Evolutionary conservation across 2,329 filamentous ascomycete genomes (phyloP).

Genomic region (Laburnicola sp.): DNA sequence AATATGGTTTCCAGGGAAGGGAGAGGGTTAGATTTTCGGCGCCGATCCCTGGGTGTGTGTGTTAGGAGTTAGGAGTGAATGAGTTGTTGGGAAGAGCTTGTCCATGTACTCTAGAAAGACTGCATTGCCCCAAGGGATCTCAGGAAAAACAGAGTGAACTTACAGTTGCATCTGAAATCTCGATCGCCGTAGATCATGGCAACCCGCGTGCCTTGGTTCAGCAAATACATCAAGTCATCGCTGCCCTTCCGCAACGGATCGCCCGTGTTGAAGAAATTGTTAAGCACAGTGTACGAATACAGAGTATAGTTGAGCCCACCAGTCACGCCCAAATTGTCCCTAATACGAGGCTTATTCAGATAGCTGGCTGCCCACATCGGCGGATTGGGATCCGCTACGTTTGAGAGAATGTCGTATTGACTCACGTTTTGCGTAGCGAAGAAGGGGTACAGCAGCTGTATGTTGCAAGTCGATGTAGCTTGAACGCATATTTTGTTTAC

Average conservation of each 20-base stretch:
- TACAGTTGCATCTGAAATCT: slow-evolving; percentile 58
- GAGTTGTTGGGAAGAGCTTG: neutral
- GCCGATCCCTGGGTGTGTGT: slow-evolving; percentile 53
- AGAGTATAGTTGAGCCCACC: slow-evolving; percentile 57
- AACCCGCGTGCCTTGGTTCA: slow-evolving; percentile 45
- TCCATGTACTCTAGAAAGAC: too few relatives aligned
- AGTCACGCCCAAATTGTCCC: slow-evolving; percentile 56
- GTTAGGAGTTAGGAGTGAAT: neutral
- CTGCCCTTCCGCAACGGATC: slow-evolving; percentile 21
- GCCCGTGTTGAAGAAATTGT: slow-evolving; percentile 1
- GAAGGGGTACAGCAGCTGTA: slow-evolving; percentile 47
- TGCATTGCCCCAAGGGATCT: neutral
- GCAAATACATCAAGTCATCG: slow-evolving; percentile 51
- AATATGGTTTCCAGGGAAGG: neutral
- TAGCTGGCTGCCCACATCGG: slow-evolving; percentile 53
- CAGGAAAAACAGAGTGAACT: neutral
- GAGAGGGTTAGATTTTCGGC: slow-evolving; percentile 67
- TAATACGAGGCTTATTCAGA: slow-evolving; percentile 58
- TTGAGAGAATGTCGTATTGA: slow-evolving; percentile 38
- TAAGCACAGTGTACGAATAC: neutral
- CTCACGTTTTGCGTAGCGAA: slow-evolving; percentile 31
- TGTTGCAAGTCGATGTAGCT: neutral
- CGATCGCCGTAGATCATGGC: slow-evolving; percentile 13
- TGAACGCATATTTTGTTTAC: slow-evolving; percentile 34
- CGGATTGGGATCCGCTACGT: slow-evolving; percentile 38